Percentiles rank a stretch among this genome's conserved stretches.
phyloP scores from a whole-genome alignment of 164 flowering plant species.

The Nelumbo lutea region DNA sequence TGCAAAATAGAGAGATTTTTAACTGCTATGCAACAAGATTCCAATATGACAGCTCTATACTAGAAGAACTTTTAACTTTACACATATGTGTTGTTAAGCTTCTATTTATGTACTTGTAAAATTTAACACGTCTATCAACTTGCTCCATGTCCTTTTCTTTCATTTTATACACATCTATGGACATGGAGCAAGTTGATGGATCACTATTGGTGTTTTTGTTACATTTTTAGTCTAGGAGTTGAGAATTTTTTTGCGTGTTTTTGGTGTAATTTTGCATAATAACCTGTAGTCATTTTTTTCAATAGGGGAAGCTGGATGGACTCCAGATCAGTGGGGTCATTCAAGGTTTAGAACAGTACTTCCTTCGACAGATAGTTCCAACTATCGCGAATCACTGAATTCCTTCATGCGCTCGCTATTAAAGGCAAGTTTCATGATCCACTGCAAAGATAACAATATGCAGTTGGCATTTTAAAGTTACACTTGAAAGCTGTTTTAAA shows the following conservation, averaged over 20 bases:
- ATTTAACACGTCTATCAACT: too few species aligned
- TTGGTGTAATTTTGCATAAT: conserved; percentile 7
- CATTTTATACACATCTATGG: too few species aligned
- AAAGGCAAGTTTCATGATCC: conserved; percentile 45
- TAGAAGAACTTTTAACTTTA: too few species aligned
- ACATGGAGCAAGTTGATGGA: background rate
- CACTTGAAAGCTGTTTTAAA: background rate
- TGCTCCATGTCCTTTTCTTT: too few species aligned
- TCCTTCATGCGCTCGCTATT: conserved; percentile 85
- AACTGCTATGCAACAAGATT: too few species aligned
- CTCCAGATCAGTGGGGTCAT: conserved; percentile 92
- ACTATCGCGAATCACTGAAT: conserved; percentile 63
- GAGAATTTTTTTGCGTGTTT: background rate
- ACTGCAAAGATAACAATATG: background rate
- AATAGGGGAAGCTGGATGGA: conserved; percentile 95
- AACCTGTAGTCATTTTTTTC: conserved; percentile 18
- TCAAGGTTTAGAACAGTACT: conserved; percentile 51
- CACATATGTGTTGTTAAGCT: too few species aligned
- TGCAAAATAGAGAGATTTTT: too few species aligned
- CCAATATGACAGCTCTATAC: too few species aligned
- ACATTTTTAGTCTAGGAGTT: too few species aligned
- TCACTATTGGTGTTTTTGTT: background rate
- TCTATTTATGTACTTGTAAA: too few species aligned
- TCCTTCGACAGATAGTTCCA: conserved; percentile 52
- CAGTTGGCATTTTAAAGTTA: too few species aligned